phyloP scores from a whole-genome alignment of 2,329 filamentous ascomycete genomes.

The Ambrosiella xylebori region DNA sequence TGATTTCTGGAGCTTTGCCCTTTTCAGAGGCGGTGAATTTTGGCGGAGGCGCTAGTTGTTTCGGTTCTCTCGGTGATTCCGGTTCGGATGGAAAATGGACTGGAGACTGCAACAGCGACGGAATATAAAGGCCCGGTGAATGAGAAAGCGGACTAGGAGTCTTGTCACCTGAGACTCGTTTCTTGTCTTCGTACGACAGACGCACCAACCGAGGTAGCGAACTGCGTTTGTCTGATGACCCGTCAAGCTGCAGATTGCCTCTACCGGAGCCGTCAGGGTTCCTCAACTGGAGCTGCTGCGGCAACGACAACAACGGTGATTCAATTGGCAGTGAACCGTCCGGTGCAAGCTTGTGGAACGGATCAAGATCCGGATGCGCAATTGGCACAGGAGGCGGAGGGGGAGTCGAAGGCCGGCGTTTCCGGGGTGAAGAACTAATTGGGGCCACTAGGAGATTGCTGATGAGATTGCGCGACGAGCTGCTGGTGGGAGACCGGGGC shows the following conservation, averaged over 20 bases:
- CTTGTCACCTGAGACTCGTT: neutral
- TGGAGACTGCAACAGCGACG: neutral
- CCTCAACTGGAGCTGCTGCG: constrained; percentile 31
- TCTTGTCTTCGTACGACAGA: constrained; percentile 35
- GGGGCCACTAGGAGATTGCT: neutral
- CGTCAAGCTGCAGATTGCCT: constrained; percentile 35
- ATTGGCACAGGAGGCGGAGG: constrained; percentile 35
- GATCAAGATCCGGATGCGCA: constrained; percentile 26
- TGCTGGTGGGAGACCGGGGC: constrained; percentile 23
- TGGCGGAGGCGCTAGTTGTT: constrained; percentile 15
- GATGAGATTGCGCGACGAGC: constrained; percentile 11
- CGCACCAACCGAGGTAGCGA: constrained; percentile 37
- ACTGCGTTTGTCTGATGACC: constrained; percentile 27
- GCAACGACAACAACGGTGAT: constrained; percentile 33
- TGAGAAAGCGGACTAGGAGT: neutral
- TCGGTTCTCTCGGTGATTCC: neutral
- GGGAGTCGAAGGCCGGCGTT: constrained; percentile 35
- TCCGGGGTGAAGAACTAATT: constrained; percentile 16
- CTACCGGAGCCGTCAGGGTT: constrained; percentile 23
- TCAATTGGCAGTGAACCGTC: constrained; percentile 26
- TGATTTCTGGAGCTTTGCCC: constrained; percentile 27
- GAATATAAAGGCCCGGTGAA: constrained; percentile 1
- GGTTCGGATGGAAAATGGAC: neutral
- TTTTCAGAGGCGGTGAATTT: constrained; percentile 11
- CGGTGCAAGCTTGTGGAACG: constrained; percentile 22